Conservation (phyloP, 768 basidiomycete species). For the Tricholoma bakamatsutake region DNA sequence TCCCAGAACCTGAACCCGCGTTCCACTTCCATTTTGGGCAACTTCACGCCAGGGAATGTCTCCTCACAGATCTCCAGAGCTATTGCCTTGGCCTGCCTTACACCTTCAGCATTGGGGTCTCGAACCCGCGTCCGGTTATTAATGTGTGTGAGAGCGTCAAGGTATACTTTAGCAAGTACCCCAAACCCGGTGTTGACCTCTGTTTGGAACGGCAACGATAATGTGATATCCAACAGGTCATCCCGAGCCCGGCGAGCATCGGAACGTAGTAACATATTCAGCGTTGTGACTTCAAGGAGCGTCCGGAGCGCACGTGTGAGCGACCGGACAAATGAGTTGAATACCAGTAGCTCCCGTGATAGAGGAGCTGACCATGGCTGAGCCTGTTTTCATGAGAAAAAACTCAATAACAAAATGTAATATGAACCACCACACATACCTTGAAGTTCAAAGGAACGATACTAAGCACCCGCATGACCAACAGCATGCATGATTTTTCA, state of each 20-base stretch:
- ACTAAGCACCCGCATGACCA: slow-evolving; percentile 95
- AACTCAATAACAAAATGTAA: background rate
- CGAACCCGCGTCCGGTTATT: slow-evolving; percentile 75
- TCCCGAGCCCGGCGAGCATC: slow-evolving; percentile 86
- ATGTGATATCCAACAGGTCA: slow-evolving; percentile 86
- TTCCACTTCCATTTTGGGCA: slow-evolving; percentile 84
- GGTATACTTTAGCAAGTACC: slow-evolving; percentile 92
- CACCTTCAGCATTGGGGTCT: slow-evolving; percentile 72
- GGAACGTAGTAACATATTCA: slow-evolving; percentile 89
- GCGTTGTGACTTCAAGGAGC: slow-evolving; percentile 82
- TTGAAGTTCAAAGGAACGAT: slow-evolving; percentile 94
- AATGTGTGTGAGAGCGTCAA: slow-evolving; percentile 87
- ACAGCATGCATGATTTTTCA: slow-evolving; percentile 88
- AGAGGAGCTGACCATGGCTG: slow-evolving; percentile 95
- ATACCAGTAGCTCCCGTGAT: slow-evolving; percentile 93
- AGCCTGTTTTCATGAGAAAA: slow-evolving; percentile 37
- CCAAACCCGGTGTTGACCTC: slow-evolving; percentile 99
- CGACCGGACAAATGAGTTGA: slow-evolving; percentile 95
- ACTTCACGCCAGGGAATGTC: slow-evolving; percentile 90
- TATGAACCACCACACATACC: slow-evolving; percentile 41
- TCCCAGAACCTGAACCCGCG: slow-evolving; percentile 99
- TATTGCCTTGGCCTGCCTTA: slow-evolving; percentile 76
- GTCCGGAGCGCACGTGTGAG: slow-evolving; percentile 87
- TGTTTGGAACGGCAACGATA: slow-evolving; percentile 90
- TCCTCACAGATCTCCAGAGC: slow-evolving; percentile 92